phyloP scores from a whole-genome alignment of 2,329 filamentous ascomycete species.

The Ascochyta koolunga region DNA sequence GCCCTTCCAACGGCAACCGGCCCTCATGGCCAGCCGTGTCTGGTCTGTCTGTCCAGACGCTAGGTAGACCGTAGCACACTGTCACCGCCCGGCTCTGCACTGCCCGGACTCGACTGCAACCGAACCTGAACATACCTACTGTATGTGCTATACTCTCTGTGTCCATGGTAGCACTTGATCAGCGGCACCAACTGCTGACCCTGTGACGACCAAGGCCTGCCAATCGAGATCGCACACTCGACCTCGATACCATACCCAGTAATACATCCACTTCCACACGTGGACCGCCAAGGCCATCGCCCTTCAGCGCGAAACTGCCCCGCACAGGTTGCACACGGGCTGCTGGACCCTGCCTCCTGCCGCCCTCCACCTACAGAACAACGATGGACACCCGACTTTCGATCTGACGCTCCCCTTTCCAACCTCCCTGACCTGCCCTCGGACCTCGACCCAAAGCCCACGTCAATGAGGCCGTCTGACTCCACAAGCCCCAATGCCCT shows the following conservation, averaged over 20 bases:
- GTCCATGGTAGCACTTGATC: no score
- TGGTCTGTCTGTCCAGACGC: no score
- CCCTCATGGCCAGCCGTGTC: no score
- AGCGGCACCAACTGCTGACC: conserved; percentile 16
- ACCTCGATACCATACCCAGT: no score
- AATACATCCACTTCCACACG: no score
- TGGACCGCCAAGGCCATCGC: background rate
- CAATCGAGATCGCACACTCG: background rate
- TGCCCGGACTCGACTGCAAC: no score
- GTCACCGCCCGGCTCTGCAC: background rate
- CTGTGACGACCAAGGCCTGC: background rate
- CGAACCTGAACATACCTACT: no score
- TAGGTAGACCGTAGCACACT: background rate
- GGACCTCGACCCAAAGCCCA: background rate
- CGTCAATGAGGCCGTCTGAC: background rate
- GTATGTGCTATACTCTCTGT: no score
- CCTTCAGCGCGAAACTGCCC: background rate
- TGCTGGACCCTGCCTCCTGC: conserved; percentile 6
- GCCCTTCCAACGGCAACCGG: no score
- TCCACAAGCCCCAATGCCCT: background rate
- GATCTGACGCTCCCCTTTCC: background rate
- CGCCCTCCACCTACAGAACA: background rate
- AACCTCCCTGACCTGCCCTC: background rate
- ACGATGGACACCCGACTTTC: conserved; percentile 5
- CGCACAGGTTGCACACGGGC: background rate